Evolutionary conservation across 75 land plant species (phyloP).

Genomic region (Ceratopteris richardii): DNA sequence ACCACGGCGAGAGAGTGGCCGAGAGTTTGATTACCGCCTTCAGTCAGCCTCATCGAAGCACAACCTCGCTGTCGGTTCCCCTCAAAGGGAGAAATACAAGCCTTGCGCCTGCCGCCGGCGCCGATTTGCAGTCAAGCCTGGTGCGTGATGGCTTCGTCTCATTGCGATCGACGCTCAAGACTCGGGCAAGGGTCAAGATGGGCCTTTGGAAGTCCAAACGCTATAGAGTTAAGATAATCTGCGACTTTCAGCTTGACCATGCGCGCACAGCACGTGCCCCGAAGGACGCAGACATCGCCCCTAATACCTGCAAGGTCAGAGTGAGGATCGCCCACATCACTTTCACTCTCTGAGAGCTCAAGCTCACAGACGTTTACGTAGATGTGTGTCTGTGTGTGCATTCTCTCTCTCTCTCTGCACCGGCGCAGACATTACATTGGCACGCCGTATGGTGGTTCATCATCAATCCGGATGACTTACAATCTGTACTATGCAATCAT

Average conservation of each 20-base stretch:
- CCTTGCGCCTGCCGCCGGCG: slow-evolving; percentile 11
- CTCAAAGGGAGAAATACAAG: slow-evolving; percentile 7
- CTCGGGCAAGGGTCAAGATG: slow-evolving; percentile 35
- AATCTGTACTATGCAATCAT: too few species aligned
- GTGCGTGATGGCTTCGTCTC: slow-evolving; percentile 29
- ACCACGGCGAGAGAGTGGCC: slow-evolving; percentile 29
- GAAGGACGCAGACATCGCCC: too few species aligned
- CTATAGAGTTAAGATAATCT: slow-evolving; percentile 38
- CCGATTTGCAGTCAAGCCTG: slow-evolving; percentile 3
- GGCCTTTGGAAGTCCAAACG: slow-evolving; percentile 40
- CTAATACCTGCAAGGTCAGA: too few species aligned
- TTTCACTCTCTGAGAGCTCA: too few species aligned
- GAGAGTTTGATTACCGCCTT: slow-evolving; percentile 27
- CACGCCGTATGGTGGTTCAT: too few species aligned
- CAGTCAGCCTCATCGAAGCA: slow-evolving; percentile 60
- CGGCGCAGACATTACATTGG: too few species aligned
- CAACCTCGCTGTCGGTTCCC: slow-evolving; percentile 20
- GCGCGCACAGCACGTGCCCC: neutral
- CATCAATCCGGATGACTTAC: too few species aligned
- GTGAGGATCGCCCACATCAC: too few species aligned
- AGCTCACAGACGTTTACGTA: too few species aligned
- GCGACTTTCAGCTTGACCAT: slow-evolving; percentile 32
- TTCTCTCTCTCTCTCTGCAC: too few species aligned
- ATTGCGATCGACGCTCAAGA: slow-evolving; percentile 12
- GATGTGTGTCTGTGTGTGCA: too few species aligned